Evolutionary conservation across 306 rosid species (phyloP).

Genomic region (Quercus alba): DNA sequence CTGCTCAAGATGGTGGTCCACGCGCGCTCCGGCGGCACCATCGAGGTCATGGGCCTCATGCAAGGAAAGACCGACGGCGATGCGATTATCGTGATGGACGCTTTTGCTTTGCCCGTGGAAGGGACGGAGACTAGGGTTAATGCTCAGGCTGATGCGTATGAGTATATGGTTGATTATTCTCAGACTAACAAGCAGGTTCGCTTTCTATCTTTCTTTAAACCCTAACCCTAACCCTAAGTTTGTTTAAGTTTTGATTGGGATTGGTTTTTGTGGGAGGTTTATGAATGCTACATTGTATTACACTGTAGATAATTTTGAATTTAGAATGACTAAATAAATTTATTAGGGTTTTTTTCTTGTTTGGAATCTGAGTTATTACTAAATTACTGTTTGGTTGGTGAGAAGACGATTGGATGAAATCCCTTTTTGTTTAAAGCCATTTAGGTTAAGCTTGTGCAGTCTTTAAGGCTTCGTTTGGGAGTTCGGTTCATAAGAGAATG

Average conservation of each 20-base stretch:
- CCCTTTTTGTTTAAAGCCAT: no score
- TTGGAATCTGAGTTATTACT: no score
- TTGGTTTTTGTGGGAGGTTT: background rate
- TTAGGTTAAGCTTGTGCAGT: no score
- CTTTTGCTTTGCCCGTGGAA: constrained; percentile 91
- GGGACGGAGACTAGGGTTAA: constrained; percentile 98
- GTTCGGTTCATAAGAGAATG: no score
- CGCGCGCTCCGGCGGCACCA: constrained; percentile 95
- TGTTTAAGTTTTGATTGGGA: no score
- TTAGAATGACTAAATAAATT: no score
- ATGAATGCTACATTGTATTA: background rate
- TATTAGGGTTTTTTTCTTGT: no score
- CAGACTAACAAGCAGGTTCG: constrained; percentile 90
- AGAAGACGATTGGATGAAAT: no score
- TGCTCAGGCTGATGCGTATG: constrained; percentile 98
- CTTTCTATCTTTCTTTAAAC: background rate
- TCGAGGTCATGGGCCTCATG: constrained; percentile 99
- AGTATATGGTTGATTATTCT: constrained; percentile 93
- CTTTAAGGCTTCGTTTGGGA: no score
- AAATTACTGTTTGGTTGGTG: no score
- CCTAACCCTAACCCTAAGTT: no score
- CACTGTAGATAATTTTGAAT: background rate
- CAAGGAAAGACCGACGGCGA: constrained; percentile 94
- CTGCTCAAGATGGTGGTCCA: constrained; percentile 98
- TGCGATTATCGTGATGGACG: constrained; percentile 91